Conservation (phyloP, 306 rosid genomes). For the Castanea sativa region DNA sequence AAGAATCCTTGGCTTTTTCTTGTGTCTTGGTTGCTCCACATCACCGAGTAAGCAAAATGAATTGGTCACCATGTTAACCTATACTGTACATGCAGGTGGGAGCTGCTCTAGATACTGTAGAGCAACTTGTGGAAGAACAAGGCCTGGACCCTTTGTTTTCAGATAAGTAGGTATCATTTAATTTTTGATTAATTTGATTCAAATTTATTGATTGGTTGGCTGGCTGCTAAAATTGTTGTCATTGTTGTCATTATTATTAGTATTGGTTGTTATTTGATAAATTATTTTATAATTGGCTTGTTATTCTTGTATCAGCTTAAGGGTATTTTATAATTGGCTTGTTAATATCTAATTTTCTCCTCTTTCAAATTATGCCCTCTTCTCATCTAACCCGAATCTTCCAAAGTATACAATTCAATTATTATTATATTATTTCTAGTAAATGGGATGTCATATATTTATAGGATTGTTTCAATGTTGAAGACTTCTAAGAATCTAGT, state of each 20-base stretch:
- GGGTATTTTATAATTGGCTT: no score
- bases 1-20: neutral
- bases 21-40: neutral
- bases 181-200: constrained; percentile 9
- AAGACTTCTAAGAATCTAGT: no score
- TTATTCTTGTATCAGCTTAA: neutral
- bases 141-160: constrained; percentile 58
- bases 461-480: no score
- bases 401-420: no score
- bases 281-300: neutral
- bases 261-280: neutral
- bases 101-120: constrained; percentile 66
- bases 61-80: neutral
- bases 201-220: neutral
- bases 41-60: neutral
- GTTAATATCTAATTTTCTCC: no score
- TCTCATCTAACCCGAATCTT: no score
- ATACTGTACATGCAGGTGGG: constrained; percentile 50
- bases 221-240: neutral
- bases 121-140: constrained; percentile 78
- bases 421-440: no score
- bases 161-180: constrained; percentile 44
- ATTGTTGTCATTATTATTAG: constrained; percentile 4
- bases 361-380: no score
- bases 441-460: no score